Evolutionary conservation across 805 yeast genomes (phyloP), one percentile per base, ranked within the genome.

Genomic region (Candida incommunis): DNA sequence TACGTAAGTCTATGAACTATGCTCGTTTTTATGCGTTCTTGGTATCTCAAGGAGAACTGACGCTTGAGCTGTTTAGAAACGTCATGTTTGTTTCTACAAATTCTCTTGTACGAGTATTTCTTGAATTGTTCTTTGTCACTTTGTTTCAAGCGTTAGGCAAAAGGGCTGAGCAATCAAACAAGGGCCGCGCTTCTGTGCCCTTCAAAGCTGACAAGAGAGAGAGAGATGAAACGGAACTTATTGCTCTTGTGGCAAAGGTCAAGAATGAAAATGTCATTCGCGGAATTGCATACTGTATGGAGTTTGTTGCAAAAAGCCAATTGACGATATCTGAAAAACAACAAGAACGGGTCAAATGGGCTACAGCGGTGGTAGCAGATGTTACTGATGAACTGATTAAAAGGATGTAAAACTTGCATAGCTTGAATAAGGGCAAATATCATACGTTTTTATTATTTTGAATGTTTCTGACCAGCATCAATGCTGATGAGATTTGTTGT

Each of bases 1-100:
- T 83, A 27, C 74, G 73, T 52, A 74, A 74, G 51, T 68, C 79
- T 21, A 70, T 82, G 41, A 85, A 84, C 51, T 67, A 80, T 51
- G 96, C 95, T 2, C 70, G 85, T 47, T 77, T 92, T 51, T 92
- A 75, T 55, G 97, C 95, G 0, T 68, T 66, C 43, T 58, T 92
- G 40, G 72, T 88, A 16, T 77, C 82, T 2, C 86, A 83, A 54
- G 84, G 82, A 1, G 70, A 80, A 0, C 65, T 90, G 48, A 77
- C 86, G 2, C 66, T 92, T 42, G 88, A 84, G 55, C 63, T 82
- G 2, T 68, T 92, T 51, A 75, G 82, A 51, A 78, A 77, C 4
- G 74, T 84, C 25, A 82, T 90, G 52, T 80, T 88, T 47, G 61
- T 88, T 46, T 75, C 86, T 0, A 75, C 78, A 0, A 68, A 71